Evolutionary conservation across 2,329 filamentous ascomycete species (phyloP).

Genomic region (Beauveria sp.): DNA sequence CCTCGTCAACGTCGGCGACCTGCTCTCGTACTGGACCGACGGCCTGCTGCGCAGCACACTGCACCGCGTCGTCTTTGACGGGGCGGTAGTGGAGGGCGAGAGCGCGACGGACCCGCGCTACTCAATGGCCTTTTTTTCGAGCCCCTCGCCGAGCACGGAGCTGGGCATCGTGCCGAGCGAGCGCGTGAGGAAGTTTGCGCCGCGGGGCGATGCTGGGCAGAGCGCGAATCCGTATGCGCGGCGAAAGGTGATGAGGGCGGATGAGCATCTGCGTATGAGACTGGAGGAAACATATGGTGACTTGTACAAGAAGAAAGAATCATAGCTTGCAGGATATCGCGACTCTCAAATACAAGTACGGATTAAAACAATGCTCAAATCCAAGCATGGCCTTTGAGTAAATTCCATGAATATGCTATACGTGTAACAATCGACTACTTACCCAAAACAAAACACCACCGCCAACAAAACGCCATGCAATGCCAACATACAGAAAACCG

Average conservation of each 20-base stretch:
- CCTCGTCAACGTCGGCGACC: conserved; percentile 67
- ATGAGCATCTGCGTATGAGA: conserved; percentile 56
- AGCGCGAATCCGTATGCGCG: conserved; percentile 41
- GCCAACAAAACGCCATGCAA: neutral
- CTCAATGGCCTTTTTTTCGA: conserved; percentile 62
- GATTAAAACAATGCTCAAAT: no score
- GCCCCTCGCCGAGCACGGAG: conserved; percentile 46
- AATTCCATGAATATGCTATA: no score
- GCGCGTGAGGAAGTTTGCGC: conserved; percentile 38
- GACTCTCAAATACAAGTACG: no score
- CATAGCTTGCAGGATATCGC: neutral
- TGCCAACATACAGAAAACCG: neutral
- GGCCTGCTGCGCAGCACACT: conserved; percentile 81
- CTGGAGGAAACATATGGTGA: conserved; percentile 51
- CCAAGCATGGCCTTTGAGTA: no score
- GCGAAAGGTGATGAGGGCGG: conserved; percentile 52
- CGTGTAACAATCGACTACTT: no score
- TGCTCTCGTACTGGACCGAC: conserved; percentile 81
- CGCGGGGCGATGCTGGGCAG: conserved; percentile 13
- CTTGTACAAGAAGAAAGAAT: conserved; percentile 39
- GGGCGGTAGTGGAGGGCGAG: conserved; percentile 32
- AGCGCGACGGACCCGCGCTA: conserved; percentile 46
- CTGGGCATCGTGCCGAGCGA: conserved; percentile 55
- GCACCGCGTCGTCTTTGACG: conserved; percentile 73
- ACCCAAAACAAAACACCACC: neutral